phyloP scores from a whole-genome alignment of 2,329 filamentous ascomycete species.

The Byssoonygena ceratinophila region DNA sequence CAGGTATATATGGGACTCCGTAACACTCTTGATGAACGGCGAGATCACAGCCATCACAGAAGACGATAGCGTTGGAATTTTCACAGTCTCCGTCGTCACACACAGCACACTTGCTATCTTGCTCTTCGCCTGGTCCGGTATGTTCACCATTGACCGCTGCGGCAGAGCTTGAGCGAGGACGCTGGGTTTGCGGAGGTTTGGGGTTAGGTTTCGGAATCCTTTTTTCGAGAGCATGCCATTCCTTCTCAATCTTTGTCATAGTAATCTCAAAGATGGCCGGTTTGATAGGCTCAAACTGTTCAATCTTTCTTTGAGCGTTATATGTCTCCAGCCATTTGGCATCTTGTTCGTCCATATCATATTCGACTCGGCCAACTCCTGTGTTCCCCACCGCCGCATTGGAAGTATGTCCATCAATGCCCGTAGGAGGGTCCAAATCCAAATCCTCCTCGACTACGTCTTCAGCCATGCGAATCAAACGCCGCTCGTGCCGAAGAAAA shows the following conservation, averaged over 20 bases:
- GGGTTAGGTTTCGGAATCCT: conserved; percentile 94
- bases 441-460: conserved; percentile 54
- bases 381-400: conserved; percentile 40
- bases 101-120: conserved; percentile 93
- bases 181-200: conserved; percentile 87
- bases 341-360: conserved; percentile 99
- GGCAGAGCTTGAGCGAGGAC: conserved; percentile 83
- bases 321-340: conserved; percentile 86
- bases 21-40: conserved; percentile 99
- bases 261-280: conserved; percentile 94
- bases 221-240: conserved; percentile 94
- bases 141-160: conserved; percentile 92
- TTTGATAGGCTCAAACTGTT: conserved; percentile 71
- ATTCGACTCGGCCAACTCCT: conserved; percentile 75
- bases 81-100: conserved; percentile 99
- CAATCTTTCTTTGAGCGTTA: conserved; percentile 63
- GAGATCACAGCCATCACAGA: conserved; percentile 94
- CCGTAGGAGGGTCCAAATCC: conserved; percentile 44
- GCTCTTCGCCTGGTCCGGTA: conserved; percentile 70
- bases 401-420: conserved; percentile 49
- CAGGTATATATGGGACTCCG: conserved; percentile 94
- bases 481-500: conserved; percentile 66
- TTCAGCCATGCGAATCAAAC: conserved; percentile 54
- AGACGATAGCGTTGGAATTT: conserved; percentile 97
- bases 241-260: conserved; percentile 97